phyloP scores from a whole-genome alignment of 148 eudicot species.

The Rhododendron kiyosumense region DNA sequence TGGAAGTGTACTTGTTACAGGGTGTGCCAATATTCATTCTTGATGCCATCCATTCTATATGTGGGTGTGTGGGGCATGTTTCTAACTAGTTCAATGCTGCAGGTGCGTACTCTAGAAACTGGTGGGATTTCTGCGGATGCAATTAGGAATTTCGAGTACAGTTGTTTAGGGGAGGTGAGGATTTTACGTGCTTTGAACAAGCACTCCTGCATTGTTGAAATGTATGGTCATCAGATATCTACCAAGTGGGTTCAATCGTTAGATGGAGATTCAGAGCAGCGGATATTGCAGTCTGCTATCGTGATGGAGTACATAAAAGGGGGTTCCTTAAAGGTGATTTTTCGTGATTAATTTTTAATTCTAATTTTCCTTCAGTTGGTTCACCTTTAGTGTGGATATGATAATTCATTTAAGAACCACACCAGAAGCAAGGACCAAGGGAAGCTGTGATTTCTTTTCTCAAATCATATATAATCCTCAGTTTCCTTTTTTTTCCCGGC shows the following conservation, averaged over 20 bases:
- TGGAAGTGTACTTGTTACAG: not conserved
- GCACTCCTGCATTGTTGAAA: constrained; percentile 74
- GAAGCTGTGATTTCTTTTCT: not conserved
- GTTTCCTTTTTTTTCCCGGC: not conserved
- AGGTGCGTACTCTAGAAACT: constrained; percentile 70
- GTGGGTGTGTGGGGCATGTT: not conserved
- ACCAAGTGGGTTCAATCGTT: constrained; percentile 60
- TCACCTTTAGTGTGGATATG: not conserved
- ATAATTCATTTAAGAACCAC: not conserved
- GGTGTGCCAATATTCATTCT: not conserved
- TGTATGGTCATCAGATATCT: constrained; percentile 78
- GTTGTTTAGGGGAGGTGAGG: constrained; percentile 85
- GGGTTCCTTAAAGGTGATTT: constrained; percentile 76
- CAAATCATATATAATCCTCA: not conserved
- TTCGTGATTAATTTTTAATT: not conserved
- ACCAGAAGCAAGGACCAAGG: not conserved
- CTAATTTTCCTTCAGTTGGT: not conserved
- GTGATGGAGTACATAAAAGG: constrained; percentile 88
- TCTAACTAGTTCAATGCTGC: constrained; percentile 22
- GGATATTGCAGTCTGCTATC: constrained; percentile 65
- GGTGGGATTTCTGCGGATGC: constrained; percentile 51
- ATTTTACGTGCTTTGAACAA: constrained; percentile 63
- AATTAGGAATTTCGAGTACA: constrained; percentile 64
- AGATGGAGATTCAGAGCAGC: constrained; percentile 53
- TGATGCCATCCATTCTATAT: not conserved